phyloP scores from a whole-genome alignment of 208 protist genomes.

The Crithidia thermophila region DNA sequence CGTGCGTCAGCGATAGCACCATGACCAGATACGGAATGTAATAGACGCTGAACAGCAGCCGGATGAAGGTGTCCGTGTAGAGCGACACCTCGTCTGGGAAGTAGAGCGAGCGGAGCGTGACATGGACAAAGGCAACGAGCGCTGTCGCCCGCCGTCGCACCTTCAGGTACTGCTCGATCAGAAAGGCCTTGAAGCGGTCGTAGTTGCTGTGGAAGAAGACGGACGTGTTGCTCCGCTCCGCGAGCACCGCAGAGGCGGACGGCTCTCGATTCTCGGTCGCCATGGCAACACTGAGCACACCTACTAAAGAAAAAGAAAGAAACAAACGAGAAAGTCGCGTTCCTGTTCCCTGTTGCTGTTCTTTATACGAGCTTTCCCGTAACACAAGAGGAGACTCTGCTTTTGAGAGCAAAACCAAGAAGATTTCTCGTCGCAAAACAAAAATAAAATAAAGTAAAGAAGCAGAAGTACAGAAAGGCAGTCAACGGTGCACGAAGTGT shows the following conservation, averaged over 20 bases:
- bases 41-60: conserved; percentile 73
- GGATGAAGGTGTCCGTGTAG: conserved; percentile 71
- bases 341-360: no score
- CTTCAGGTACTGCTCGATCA: conserved; percentile 1
- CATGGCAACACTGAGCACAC: neutral
- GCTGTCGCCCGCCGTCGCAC: conserved; percentile 11
- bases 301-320: no score
- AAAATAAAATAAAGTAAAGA: no score
- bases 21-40: conserved; percentile 72
- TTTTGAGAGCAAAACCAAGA: no score
- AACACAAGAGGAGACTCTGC: no score
- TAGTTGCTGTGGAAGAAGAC: neutral
- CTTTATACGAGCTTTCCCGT: no score
- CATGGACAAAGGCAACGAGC: conserved; percentile 31
- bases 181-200: conserved; percentile 2
- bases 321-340: no score
- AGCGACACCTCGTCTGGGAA: conserved; percentile 72
- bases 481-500: no score
- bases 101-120: conserved; percentile 66
- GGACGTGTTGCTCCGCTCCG: neutral
- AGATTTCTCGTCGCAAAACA: no score
- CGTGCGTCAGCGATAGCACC: conserved; percentile 76
- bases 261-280: neutral
- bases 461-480: no score
- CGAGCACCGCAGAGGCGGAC: neutral